Evolutionary conservation across 75 land plant species (phyloP).

Genomic region (Sequoiadendron giganteum): DNA sequence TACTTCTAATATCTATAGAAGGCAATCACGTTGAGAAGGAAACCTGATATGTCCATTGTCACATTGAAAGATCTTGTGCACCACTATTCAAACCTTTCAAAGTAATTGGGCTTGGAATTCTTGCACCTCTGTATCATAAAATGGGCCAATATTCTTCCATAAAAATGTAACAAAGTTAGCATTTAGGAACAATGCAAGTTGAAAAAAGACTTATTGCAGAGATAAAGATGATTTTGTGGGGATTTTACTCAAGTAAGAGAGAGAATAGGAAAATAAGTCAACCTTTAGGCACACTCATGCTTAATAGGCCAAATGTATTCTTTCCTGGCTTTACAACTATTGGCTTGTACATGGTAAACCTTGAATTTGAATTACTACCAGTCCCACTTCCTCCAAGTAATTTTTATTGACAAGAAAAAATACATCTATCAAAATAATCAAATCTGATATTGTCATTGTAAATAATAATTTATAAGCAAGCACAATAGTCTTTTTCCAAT

Average conservation of each 20-base stretch:
- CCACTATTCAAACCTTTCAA: slow-evolving; percentile 27
- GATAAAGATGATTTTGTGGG: too few species aligned
- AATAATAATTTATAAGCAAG: not conserved
- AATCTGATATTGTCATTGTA: not conserved
- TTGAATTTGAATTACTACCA: slow-evolving; percentile 34
- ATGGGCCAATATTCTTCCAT: slow-evolving; percentile 64
- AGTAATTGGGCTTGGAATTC: slow-evolving; percentile 37
- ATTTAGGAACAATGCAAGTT: not conserved
- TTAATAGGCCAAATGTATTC: slow-evolving; percentile 49
- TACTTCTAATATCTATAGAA: not conserved
- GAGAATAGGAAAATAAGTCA: slow-evolving; percentile 10
- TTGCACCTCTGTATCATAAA: slow-evolving; percentile 60
- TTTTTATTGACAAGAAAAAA: not conserved
- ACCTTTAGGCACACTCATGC: slow-evolving; percentile 75
- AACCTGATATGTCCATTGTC: slow-evolving; percentile 63
- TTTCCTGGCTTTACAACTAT: slow-evolving; percentile 34
- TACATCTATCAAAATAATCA: not conserved
- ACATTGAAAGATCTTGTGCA: slow-evolving; percentile 34
- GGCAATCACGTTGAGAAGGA: not conserved
- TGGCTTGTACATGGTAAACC: slow-evolving; percentile 24
- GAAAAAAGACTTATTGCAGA: not conserved
- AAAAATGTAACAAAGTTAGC: not conserved
- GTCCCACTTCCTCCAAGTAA: slow-evolving; percentile 33
- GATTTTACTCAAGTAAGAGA: not conserved
- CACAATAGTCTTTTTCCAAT: not conserved